Percentiles rank a stretch among this genome's conserved stretches.
These are phyloP conservation scores for Eragrostis tef DNA, from an alignment of 202 grass and related monocot species.

Conservation along the genomic window DNA sequence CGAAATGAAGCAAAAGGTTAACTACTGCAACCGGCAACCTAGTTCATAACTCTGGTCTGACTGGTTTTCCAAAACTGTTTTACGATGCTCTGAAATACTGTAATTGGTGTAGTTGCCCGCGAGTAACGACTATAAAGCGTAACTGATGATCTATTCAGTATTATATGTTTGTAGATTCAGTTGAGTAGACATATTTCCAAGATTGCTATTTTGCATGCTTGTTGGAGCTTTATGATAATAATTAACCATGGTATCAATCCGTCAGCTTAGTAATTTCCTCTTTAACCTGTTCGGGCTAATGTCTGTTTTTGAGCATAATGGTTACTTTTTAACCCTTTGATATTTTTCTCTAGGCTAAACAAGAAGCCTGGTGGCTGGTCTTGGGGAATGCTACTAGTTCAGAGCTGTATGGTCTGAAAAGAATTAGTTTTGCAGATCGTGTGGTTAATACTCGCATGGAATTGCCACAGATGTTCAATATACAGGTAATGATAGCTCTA, in stretches of 20 bases:
- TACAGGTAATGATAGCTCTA: constrained; percentile 56
- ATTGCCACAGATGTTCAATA: constrained; percentile 60
- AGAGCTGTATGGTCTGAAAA: constrained; percentile 92
- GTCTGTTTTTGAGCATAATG: constrained; percentile 9
- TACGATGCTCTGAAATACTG: not conserved
- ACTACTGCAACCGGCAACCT: constrained; percentile 7
- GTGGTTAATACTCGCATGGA: constrained; percentile 77
- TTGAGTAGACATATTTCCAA: not conserved
- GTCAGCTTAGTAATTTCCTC: constrained; percentile 19
- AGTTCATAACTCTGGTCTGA: constrained; percentile 22
- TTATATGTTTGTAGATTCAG: not conserved
- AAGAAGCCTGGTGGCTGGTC: constrained; percentile 98
- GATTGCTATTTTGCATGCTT: constrained; percentile 25
- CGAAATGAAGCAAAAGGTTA: not conserved
- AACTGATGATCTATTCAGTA: not conserved
- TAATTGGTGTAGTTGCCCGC: not conserved
- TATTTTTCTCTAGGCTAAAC: constrained; percentile 70
- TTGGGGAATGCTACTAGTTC: constrained; percentile 72
- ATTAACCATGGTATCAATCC: not conserved
- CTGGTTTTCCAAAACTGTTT: constrained; percentile 11
- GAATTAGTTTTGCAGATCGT: constrained; percentile 74
- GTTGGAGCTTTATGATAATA: not conserved
- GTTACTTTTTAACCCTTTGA: constrained; percentile 17
- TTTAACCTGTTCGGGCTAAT: not conserved
- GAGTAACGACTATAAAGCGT: not conserved